Evolutionary conservation across 2,329 filamentous ascomycete genomes (phyloP), one percentile per base, ranked within the genome.

Genomic region (Penicillium expansum): DNA sequence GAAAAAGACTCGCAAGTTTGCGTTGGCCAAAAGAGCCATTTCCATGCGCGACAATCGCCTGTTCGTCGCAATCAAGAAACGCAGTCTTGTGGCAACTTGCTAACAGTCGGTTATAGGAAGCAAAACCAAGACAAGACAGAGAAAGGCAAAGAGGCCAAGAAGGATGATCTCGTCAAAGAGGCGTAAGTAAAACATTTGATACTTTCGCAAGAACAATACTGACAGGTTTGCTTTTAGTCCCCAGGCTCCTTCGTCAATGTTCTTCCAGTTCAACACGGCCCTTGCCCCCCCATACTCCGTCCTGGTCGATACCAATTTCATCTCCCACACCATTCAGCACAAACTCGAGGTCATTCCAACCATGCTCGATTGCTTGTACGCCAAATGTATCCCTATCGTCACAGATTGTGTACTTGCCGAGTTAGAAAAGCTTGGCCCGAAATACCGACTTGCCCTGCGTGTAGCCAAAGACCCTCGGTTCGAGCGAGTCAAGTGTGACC

Each of bases 1-100:
- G 62, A 96, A 96, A 80, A 91, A 87, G 74, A 96, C 91, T 52
- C 87, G 92, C 79, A 97, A 97, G 80, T 97, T 96, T 74, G 93
- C 86, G 48, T 79, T 83, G 72, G 84, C 92, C 71, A 95, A 96
- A 80, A 83, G 91, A 66, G 80, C 96, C 52, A 92, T 97, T 66
- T 87, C 90, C 48, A 86, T 89, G 69, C 85, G 86, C 57, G 92
- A 97, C 80, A 86, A 84, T 44, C 83, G 92, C 55, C 80, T 95
- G 73, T 72, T 64, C 33, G 68, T 68, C 20, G n/a, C 38, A 52
- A 51, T 5, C 24, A 3, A 39, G 29, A n/a, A 22, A 10, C 11
- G 6, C 5, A 37, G 4, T 32, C 20, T 5, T 45, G 38, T 38
- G 20, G 14, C 27, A 14, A 44, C 32, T 37, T 22, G 44, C 54